Base-by-base conservation (phyloP, 2,329 filamentous ascomycete genomes). In the Aspergillus jensenii region DNA sequence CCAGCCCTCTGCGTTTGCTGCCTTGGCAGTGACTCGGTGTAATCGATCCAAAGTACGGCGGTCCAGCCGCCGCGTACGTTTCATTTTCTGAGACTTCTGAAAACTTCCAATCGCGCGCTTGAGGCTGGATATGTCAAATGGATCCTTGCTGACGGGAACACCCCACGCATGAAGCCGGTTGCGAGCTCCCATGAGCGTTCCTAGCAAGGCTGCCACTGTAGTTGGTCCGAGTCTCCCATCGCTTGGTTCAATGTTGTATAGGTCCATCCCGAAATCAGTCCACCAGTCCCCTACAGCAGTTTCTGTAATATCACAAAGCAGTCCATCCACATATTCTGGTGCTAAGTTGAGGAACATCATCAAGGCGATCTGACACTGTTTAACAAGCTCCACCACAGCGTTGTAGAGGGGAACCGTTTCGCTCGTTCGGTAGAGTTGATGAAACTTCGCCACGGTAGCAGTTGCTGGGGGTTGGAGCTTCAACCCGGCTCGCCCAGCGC, bases 221-320 rank as follows among this genome's bases (percentile, higher is more conserved):
- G 91, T 96, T 2, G 95, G 93, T 0, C 95, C 95, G 2, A 99
- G 79, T 21, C 96, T 92, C 12, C 93, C 93, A 75, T 99, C 95
- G 9, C 89, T 90, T 1, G 95, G 93, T 73, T 98, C 95, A 35
- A 92, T 85, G 55, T 93, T 96, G 79, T 93, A 97, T 68, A 95
- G 88, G 64, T 98, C 93, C 0, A 88, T 88, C 2, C 95, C 95
- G 59, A 97, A 89, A 68, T 96, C 91, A 1, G 90, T 88, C 95
- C 95, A 98, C 95, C 95, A 99, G 72, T 97, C 90, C 61, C 88
- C 89, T 66, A 98, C 87, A 2, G 93, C 91, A 61, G 84, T 88
- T 73, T 99, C 95, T 0, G 95, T 98, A 44, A 95, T 82, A 76
- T 99, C 95, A 72, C 95, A 99, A 3, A 99, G 83, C 23, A 97